Percentiles rank a stretch among this genome's conserved stretches.
These are phyloP conservation scores for Endogone sp. DNA, from an alignment of 192 early-diverging fungal species.

Conservation along the genomic window DNA sequence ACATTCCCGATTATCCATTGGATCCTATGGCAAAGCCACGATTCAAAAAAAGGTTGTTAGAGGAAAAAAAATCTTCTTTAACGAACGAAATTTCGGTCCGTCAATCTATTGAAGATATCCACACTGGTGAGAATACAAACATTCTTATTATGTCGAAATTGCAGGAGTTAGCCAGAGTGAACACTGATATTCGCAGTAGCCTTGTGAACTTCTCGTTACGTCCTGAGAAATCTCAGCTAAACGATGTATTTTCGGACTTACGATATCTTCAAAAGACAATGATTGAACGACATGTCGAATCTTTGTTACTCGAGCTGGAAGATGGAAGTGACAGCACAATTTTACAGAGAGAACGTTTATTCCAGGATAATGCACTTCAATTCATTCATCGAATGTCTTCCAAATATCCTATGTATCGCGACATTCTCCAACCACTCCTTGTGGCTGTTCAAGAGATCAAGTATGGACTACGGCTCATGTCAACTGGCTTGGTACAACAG, in stretches of 20 bases:
- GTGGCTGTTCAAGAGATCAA: conserved; percentile 72
- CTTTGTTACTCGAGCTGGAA: conserved; percentile 43
- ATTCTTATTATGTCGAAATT: conserved; percentile 21
- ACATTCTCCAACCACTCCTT: conserved; percentile 68
- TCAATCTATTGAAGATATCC: conserved; percentile 46
- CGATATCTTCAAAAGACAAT: conserved; percentile 50
- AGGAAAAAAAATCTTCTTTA: conserved; percentile 41
- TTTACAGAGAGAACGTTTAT: conserved; percentile 52
- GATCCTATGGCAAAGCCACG: conserved; percentile 81
- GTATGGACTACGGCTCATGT: too few relatives aligned
- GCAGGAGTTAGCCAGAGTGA: conserved; percentile 23
- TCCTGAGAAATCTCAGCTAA: conserved; percentile 59
- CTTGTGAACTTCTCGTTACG: conserved; percentile 61
- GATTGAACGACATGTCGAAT: conserved; percentile 39
- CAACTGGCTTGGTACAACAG: too few relatives aligned
- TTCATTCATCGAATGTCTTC: conserved; percentile 57
- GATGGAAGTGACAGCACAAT: conserved; percentile 29
- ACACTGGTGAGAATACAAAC: conserved; percentile 59
- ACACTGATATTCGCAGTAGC: conserved; percentile 29
- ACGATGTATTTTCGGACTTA: conserved; percentile 62
- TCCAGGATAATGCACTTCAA: conserved; percentile 66
- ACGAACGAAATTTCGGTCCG: conserved; percentile 57
- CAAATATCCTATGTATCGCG: conserved; percentile 72
- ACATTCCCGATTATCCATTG: conserved; percentile 75
- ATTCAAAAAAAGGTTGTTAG: conserved; percentile 60